Conservation (phyloP, 2,329 filamentous ascomycete genomes). For the Tolypocladium tundrense region DNA sequence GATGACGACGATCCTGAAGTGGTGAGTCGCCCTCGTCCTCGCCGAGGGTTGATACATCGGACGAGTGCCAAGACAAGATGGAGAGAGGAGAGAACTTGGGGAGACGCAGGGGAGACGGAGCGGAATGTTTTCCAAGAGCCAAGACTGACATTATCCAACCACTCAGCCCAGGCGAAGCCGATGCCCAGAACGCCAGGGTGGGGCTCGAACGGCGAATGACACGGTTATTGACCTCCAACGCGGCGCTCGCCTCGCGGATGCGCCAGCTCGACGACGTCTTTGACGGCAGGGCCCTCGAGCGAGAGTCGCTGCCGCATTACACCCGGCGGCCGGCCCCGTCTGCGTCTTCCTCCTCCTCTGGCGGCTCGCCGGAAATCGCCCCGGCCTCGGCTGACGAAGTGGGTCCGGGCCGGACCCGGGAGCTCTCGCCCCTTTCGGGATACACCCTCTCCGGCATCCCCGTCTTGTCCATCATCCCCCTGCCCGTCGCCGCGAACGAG, state of each 20-base stretch:
- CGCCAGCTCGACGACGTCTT: conserved; percentile 14
- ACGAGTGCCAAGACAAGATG: too few relatives aligned
- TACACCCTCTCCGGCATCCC: conserved; percentile 20
- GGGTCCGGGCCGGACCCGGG: conserved; percentile 4
- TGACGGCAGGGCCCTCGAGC: conserved; percentile 7
- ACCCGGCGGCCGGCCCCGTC: background rate
- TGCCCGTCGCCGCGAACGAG: conserved; percentile 19
- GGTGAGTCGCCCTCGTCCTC: conserved; percentile 13
- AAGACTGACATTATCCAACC: background rate
- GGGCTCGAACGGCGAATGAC: conserved; percentile 22
- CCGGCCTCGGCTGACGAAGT: conserved; percentile 5
- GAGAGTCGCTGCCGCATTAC: conserved; percentile 8
- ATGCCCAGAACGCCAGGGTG: conserved; percentile 23
- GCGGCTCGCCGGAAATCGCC: conserved; percentile 1
- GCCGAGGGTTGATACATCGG: too few relatives aligned
- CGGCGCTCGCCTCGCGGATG: conserved; percentile 19
- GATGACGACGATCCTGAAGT: conserved; percentile 29
- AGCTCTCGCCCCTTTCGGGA: conserved; percentile 16
- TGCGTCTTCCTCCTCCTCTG: background rate
- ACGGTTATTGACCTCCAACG: conserved; percentile 23
- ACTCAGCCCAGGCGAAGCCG: conserved; percentile 22
- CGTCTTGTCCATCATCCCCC: conserved; percentile 18
- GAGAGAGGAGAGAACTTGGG: background rate
- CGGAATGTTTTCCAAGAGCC: background rate
- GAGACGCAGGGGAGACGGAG: background rate